Base-by-base conservation (phyloP, 768 basidiomycete species). In the Sarcomyxa edulis region DNA sequence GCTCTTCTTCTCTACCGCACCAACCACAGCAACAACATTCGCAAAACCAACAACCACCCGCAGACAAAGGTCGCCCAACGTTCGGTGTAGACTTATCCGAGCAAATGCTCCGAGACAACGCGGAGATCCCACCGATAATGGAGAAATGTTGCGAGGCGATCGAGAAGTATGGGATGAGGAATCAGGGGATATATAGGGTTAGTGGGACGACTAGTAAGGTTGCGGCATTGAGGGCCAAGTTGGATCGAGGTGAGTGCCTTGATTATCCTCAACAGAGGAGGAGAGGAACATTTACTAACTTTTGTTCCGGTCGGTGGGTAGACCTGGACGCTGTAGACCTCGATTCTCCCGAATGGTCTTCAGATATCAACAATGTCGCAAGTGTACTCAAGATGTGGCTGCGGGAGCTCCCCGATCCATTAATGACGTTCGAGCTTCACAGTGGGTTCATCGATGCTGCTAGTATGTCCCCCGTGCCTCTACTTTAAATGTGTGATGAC, bases 321-420 rank as follows among this genome's bases (percentile, higher is more conserved):
- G 95, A 97, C 58, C 61, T 97, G 32, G 88, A 96, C 12, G 70
- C 79, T 1, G 87, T 93, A 24, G 84, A 98, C 60, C 68, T 99
- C 36, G 80, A 92, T 55, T 70, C 82, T 5, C 78, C 86, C 4
- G 95, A 98, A 57, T 93, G 93, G 88, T 77, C 86, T 23, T 72
- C 79, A 12, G 96, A 99, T 57, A 93, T 98, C 62, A 97, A 95
- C 65, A 92, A 89, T 44, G 85, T 98, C 36, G 76, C 96, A n/a
- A 88, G 91, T 40, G 89, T 84, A 16, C 68, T 97, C 45, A 99
- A 99, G 62, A 71, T 93, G 51, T 99, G 96, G 94, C 71, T 99
- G 52, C 75, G 96, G 46, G 96, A 99, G 54, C 69, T 98, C 27
- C 94, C 96, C 7, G 92, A 97, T 54, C 95, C 96, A 19, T 62